Percentiles rank a stretch among this genome's conserved stretches.
Conservation (phyloP, 2,329 filamentous ascomycete species). For the Myriosclerotinia duriaeana region DNA sequence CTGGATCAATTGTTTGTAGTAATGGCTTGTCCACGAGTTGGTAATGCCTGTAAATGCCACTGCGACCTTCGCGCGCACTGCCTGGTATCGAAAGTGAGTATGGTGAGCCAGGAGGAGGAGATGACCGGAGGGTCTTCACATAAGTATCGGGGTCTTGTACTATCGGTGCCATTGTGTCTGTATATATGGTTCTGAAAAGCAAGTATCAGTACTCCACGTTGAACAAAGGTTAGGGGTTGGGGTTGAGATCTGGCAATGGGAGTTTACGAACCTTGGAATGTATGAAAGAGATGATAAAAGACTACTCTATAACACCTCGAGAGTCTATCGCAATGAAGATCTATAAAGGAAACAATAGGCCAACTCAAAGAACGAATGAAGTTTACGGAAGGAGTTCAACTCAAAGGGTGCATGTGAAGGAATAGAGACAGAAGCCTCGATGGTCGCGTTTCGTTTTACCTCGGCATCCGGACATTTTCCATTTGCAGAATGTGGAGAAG, state of each 20-base stretch:
- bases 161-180: slow-evolving; percentile 32
- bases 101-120: slow-evolving; percentile 47
- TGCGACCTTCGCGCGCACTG: slow-evolving; percentile 70
- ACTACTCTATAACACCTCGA: background rate
- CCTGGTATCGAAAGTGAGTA: slow-evolving; percentile 78
- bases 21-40: slow-evolving; percentile 69
- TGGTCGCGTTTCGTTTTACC: slow-evolving; percentile 20
- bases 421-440: slow-evolving; percentile 17
- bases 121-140: slow-evolving; percentile 30
- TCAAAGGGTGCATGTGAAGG: slow-evolving; percentile 12
- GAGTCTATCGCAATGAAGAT: background rate
- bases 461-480: slow-evolving; percentile 15
- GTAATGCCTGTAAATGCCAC: slow-evolving; percentile 80
- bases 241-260: background rate
- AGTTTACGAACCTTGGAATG: slow-evolving; percentile 13
- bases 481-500: background rate
- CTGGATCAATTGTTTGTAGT: slow-evolving; percentile 69
- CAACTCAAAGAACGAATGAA: background rate
- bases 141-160: slow-evolving; percentile 34
- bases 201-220: background rate
- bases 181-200: background rate
- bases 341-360: background rate
- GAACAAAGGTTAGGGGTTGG: background rate
- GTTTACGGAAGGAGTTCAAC: slow-evolving; percentile 4
- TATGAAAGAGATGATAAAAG: background rate